Evolutionary conservation across 345 rosid species (phyloP).

Genomic region (Geranium rotundifolium): DNA sequence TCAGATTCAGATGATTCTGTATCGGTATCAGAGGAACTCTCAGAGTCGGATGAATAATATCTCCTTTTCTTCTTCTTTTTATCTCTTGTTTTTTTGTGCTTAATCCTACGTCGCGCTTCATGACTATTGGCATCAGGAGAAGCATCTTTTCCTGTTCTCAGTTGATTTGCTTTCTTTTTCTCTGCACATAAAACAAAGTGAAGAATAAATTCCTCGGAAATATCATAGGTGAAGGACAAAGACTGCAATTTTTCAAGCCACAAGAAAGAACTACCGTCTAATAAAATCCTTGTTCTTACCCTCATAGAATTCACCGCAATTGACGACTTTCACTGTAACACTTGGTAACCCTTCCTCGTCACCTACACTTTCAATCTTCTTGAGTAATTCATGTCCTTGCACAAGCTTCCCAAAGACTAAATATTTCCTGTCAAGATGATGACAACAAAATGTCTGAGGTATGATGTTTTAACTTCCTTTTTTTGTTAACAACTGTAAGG

Average conservation of each 20-base stretch:
- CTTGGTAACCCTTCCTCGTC: conserved; percentile 72
- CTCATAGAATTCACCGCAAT: conserved; percentile 67
- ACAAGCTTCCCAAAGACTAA: conserved; percentile 90
- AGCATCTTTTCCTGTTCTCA: conserved; percentile 36
- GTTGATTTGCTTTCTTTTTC: conserved; percentile 39
- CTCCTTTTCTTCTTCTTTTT: conserved; percentile 64
- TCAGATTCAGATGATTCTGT: conserved; percentile 68
- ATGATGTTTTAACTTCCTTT: background rate
- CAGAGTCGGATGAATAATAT: conserved; percentile 70
- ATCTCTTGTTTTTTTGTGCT: conserved; percentile 61
- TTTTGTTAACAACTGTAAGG: background rate
- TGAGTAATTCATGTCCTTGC: conserved; percentile 63
- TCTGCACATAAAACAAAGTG: conserved; percentile 24
- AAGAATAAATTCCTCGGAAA: background rate
- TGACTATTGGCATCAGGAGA: conserved; percentile 24
- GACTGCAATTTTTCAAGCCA: background rate
- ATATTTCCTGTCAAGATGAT: conserved; percentile 40
- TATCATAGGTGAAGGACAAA: background rate
- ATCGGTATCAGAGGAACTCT: conserved; percentile 73
- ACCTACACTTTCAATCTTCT: conserved; percentile 73
- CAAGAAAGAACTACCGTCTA: background rate
- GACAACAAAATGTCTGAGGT: background rate
- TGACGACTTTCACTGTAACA: conserved; percentile 85
- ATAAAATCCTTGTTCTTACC: conserved; percentile 19
- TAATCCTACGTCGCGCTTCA: conserved; percentile 45